These are phyloP conservation scores for Cyamopsis tetragonoloba DNA, from an alignment of 306 rosid genomes.

Conservation along the genomic window DNA sequence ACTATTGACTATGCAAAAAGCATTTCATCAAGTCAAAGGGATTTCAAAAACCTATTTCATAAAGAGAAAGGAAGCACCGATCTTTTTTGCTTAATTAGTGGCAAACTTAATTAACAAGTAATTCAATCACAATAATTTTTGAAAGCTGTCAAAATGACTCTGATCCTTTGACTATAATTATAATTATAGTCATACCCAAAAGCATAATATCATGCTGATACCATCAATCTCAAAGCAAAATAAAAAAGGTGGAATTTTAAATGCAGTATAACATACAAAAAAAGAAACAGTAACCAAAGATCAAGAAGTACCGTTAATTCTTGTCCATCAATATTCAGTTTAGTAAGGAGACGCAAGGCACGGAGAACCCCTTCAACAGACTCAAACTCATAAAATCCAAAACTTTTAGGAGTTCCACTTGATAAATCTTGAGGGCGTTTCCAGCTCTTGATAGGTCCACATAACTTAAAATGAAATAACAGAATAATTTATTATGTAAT, in stretches of 20 bases:
- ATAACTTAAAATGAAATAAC: conserved; percentile 50
- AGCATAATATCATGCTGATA: not conserved
- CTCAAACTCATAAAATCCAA: conserved; percentile 96
- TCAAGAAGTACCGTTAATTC: conserved; percentile 68
- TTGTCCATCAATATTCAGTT: conserved; percentile 88
- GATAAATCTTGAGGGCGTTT: conserved; percentile 88
- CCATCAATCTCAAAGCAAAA: not conserved
- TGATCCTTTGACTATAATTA: not conserved
- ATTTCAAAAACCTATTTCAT: not conserved
- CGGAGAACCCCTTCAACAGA: conserved; percentile 98
- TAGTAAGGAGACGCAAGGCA: conserved; percentile 82
- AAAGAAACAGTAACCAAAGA: conserved; percentile 7
- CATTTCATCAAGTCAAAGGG: not conserved
- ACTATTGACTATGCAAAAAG: not conserved
- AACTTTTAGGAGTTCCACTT: conserved; percentile 79
- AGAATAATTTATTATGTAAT: conserved; percentile 11
- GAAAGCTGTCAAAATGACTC: not conserved
- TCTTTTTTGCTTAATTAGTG: not conserved
- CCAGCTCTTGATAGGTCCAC: conserved; percentile 98
- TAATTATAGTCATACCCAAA: not conserved
- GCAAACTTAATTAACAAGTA: conserved; percentile 10
- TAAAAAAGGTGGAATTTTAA: not conserved
- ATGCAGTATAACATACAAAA: not conserved
- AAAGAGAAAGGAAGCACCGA: not conserved
- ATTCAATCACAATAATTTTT: conserved; percentile 1